Conservation (phyloP, 163 green algal species). For the Picocystis sp. region DNA sequence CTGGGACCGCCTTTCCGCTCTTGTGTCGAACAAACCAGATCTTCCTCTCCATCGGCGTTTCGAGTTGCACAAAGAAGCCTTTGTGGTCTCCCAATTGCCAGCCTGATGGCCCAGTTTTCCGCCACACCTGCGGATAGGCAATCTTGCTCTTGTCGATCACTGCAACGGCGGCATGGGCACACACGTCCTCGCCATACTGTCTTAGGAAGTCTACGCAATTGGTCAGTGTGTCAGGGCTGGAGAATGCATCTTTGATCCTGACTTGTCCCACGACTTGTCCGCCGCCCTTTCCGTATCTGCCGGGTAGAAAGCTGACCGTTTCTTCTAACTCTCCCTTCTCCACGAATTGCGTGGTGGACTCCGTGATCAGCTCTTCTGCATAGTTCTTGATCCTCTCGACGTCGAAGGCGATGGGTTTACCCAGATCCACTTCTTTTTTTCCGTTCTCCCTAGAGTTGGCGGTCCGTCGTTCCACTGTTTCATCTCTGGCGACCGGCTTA, state of each 20-base stretch:
- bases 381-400: too few species aligned
- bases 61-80: conserved; percentile 1
- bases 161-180: not conserved
- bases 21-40: conserved; percentile 1
- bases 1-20: too few species aligned
- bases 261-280: not conserved
- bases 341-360: too few species aligned
- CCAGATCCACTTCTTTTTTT: too few species aligned
- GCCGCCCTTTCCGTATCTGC: not conserved
- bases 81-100: not conserved
- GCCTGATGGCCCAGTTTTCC: not conserved
- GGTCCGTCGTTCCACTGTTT: too few species aligned
- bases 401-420: too few species aligned
- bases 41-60: not conserved
- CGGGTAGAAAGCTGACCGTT: not conserved
- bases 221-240: conserved; percentile 1
- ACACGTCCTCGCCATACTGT: not conserved
- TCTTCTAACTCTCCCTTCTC: too few species aligned
- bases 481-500: too few species aligned
- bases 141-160: not conserved
- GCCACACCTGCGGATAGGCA: not conserved
- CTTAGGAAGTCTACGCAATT: conserved; percentile 2
- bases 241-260: not conserved
- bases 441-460: too few species aligned
- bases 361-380: too few species aligned